Base-by-base conservation (phyloP, 768 basidiomycete species). In the Collybia mongolica region DNA sequence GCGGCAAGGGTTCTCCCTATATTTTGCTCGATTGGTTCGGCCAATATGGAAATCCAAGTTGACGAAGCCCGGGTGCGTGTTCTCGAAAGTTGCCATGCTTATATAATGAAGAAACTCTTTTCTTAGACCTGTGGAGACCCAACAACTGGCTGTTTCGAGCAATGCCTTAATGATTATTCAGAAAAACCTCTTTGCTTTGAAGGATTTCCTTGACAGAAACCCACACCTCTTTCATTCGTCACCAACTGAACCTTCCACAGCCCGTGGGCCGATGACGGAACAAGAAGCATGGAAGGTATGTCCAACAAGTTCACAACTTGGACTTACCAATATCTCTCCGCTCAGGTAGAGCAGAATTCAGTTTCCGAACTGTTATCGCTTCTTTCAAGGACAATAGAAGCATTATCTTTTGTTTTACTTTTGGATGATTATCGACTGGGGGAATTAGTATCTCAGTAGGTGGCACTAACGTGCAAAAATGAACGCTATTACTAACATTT, bases 251-350 rank as follows among this genome's bases (percentile, higher is more conserved):
- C 71, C 80, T 37, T 69, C 78, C 2, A 76, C 79, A 4, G 77
- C 76, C 52, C 80, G 87, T 1, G 71, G 80, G 3, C 70, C 78
- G 15, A 77, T 77, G 5, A 77, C 79, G 29, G 90, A 92, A 54
- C 88, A 91, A 63, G 93, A 93, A 67, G 92, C 92, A 5, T 92
- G 90, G 89, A 90, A 88, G 80, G 91, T 92, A 40, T 23, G 68
- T 56, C 53, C 43, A 15, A 48, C 35, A 19, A 41, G 26, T 42
- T 41, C 40, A n/a, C 48, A 19, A 9, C 19, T 40, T 35, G 9
- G 29, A 45, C 39, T 37, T 23, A 15, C 52, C 49, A 39, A 60
- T 50, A 62, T 55, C 26, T 28, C 51, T 44, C 28, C 53, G 32
- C 46, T 38, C 54, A 93, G 88, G 88, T 83, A 2, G 93, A 96